phyloP scores from a whole-genome alignment of 2,329 filamentous ascomycete species.

The Fulvia fulva region DNA sequence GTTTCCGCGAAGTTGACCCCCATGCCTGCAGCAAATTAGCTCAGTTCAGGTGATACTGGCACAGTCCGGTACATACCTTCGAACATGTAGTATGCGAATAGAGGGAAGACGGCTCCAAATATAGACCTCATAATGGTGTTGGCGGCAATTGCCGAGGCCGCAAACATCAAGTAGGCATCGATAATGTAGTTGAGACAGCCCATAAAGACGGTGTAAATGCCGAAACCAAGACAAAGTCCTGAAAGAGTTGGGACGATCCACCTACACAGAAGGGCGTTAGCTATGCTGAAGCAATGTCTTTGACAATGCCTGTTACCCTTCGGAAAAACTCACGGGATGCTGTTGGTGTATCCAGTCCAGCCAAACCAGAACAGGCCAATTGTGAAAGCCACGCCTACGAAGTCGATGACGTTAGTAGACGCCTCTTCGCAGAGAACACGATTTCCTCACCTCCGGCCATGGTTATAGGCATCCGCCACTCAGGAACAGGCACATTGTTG shows the following conservation, averaged over 20 bases:
- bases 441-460: constrained; percentile 52
- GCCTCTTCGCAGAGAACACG: no score
- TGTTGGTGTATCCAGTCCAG: constrained; percentile 22
- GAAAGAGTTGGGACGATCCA: constrained; percentile 38
- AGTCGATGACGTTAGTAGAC: no score
- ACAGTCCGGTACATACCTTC: constrained; percentile 25
- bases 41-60: background rate
- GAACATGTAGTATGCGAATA: constrained; percentile 44
- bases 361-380: constrained; percentile 35
- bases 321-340: no score
- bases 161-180: constrained; percentile 52
- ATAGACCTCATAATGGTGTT: constrained; percentile 53
- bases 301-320: background rate
- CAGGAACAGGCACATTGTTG: constrained; percentile 39
- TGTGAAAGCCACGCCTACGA: no score
- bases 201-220: constrained; percentile 56
- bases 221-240: constrained; percentile 55
- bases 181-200: constrained; percentile 57
- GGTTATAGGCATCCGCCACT: constrained; percentile 43
- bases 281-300: constrained; percentile 22
- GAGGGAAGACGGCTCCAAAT: constrained; percentile 50
- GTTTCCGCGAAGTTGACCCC: constrained; percentile 43
- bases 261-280: constrained; percentile 33
- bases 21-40: constrained; percentile 34
- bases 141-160: constrained; percentile 51